These are phyloP conservation scores for Wickerhamiella bombiphila DNA, from an alignment of 805 yeast species.

Conservation along the genomic window DNA sequence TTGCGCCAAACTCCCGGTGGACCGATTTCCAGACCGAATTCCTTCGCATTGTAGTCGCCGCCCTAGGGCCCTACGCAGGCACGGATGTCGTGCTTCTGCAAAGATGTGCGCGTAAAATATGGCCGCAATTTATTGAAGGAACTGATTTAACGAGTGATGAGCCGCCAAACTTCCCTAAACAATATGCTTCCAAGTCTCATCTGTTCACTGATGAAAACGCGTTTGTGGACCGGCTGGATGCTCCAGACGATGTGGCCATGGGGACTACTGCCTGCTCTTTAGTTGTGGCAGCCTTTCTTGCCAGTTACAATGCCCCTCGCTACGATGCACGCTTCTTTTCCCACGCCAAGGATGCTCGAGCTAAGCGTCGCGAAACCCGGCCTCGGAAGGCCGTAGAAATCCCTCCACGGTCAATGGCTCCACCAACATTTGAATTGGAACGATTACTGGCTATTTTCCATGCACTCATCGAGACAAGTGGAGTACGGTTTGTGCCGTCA, in stretches of 20 bases:
- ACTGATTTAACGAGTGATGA: constrained; percentile 3
- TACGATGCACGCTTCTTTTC: constrained; percentile 61
- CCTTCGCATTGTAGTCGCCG: constrained; percentile 30
- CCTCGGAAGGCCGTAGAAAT: constrained; percentile 33
- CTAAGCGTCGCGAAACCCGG: constrained; percentile 27
- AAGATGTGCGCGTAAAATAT: constrained; percentile 18
- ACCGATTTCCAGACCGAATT: constrained; percentile 19
- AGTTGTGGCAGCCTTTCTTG: constrained; percentile 69
- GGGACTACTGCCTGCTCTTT: constrained; percentile 35
- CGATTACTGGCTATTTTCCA: constrained; percentile 66
- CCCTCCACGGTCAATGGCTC: constrained; percentile 50
- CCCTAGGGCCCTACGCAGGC: constrained; percentile 33
- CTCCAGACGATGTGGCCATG: constrained; percentile 1
- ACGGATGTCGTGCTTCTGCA: constrained; percentile 24
- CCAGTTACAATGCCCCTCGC: constrained; percentile 59
- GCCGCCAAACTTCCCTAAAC: constrained; percentile 14
- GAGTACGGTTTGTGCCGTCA: constrained; percentile 20
- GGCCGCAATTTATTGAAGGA: constrained; percentile 24
- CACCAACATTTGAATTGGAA: constrained; percentile 63
- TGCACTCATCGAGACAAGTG: constrained; percentile 37
- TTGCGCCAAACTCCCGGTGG: not conserved
- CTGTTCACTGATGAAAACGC: constrained; percentile 17
- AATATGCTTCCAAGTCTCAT: constrained; percentile 16
- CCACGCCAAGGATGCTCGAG: constrained; percentile 36
- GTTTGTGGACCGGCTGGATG: constrained; percentile 8